A percentile compares a stretch with the other conserved stretches of the same genome.
phyloP scores from a whole-genome alignment of 768 basidiomycete genomes.

The Cubamyces lactineus region DNA sequence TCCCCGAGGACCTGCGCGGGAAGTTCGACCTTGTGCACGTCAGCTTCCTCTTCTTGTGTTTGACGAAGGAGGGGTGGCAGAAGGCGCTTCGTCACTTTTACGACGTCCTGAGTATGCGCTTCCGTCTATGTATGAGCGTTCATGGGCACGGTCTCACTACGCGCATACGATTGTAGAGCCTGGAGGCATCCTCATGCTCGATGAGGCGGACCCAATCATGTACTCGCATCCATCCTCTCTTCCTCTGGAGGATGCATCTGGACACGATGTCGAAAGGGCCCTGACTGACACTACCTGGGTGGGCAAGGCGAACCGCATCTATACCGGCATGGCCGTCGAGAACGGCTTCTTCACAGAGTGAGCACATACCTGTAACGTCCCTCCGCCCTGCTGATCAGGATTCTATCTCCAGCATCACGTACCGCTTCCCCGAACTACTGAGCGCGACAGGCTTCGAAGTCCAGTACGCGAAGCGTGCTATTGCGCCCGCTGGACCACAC shows the following conservation, averaged over 20 bases:
- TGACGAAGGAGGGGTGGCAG: slow-evolving; percentile 23
- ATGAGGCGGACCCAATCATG: slow-evolving; percentile 14
- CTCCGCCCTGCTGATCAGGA: neutral
- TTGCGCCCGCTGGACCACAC: neutral
- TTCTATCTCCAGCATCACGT: neutral
- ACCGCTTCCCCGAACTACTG: slow-evolving; percentile 5
- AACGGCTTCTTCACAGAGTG: slow-evolving; percentile 21
- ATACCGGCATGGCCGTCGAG: slow-evolving; percentile 10
- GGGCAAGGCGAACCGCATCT: slow-evolving; percentile 22
- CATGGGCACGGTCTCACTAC: neutral
- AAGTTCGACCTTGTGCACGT: slow-evolving; percentile 27
- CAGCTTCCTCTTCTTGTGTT: slow-evolving; percentile 22
- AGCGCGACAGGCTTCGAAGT: slow-evolving; percentile 4
- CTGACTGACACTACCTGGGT: slow-evolving; percentile 15
- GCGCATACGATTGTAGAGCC: slow-evolving; percentile 1
- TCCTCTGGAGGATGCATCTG: neutral
- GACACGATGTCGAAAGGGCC: slow-evolving; percentile 13
- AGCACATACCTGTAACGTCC: neutral
- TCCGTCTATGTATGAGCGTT: neutral
- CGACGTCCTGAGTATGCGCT: slow-evolving; percentile 17
- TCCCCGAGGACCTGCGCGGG: slow-evolving; percentile 17
- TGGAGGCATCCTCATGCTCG: slow-evolving; percentile 10
- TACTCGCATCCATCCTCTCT: neutral
- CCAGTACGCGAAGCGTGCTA: neutral
- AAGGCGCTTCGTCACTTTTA: slow-evolving; percentile 13